These are phyloP conservation scores for Paracorniculantispora psalliotae DNA, from an alignment of 2,329 filamentous ascomycete species.

Conservation along the genomic window DNA sequence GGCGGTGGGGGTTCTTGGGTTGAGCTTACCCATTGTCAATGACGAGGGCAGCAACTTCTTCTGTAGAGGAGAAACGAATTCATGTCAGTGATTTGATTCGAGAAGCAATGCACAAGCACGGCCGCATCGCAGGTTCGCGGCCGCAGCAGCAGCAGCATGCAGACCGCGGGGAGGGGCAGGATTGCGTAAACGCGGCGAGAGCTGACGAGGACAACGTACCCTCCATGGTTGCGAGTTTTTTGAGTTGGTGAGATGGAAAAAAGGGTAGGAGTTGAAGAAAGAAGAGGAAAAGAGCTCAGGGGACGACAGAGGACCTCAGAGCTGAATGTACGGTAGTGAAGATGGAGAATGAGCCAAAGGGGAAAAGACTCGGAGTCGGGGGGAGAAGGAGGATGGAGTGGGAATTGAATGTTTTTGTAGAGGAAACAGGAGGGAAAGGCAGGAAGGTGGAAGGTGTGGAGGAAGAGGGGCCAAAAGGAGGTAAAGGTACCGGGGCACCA, in stretches of 20 bases:
- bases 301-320: conserved; percentile 19
- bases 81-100: conserved; percentile 37
- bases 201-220: conserved; percentile 37
- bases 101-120: conserved; percentile 12
- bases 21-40: conserved; percentile 99
- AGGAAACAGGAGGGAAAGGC: conserved; percentile 7
- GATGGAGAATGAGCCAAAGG: conserved; percentile 17
- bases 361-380: conserved; percentile 10
- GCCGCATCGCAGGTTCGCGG: conserved; percentile 16
- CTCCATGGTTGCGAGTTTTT: conserved; percentile 54
- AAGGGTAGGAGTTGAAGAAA: conserved; percentile 15
- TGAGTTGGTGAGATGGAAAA: conserved; percentile 23
- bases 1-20: conserved; percentile 23
- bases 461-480: conserved; percentile 14
- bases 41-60: conserved; percentile 99
- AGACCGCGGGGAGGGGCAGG: conserved; percentile 13
- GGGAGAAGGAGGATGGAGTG: conserved; percentile 9
- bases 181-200: conserved; percentile 23
- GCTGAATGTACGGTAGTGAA: conserved; percentile 11
- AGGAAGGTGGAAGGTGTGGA: conserved; percentile 14
- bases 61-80: conserved; percentile 51
- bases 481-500: conserved; percentile 11
- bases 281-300: conserved; percentile 20
- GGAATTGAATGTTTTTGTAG: conserved; percentile 16
- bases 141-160: conserved; percentile 16